Evolutionary conservation across 75 land plant genomes (phyloP), one percentile per base, ranked within the genome.

Genomic region (Cryptomeria japonica): DNA sequence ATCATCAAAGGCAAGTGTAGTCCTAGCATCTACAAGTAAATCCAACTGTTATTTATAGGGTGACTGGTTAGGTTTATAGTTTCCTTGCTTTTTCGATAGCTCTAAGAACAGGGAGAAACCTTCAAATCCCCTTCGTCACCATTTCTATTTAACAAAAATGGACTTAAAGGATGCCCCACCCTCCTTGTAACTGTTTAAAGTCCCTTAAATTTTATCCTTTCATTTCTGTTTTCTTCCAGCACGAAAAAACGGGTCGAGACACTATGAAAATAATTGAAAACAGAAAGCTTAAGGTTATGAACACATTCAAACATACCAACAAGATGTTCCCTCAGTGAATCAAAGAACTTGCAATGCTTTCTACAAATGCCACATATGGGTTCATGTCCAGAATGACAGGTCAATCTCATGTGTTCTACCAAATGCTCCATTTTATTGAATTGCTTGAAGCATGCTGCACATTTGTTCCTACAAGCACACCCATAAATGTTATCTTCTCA

Each of bases 311-410:
- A 36, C 75, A 34, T 87, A 95, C 98, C 95, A 82, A 86, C 89
- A 75, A 95, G 92, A 89, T 97, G 98, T 80, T 96, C 98, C 73
- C 96, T 90, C 42, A 96, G 83, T n/a, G 95, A 92, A 87, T 95
- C 97, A 80, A 92, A 94, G 73, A 95, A 95, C 77, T 88, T 89
- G 92, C 95, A 96, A 76, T 93, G 96, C 80, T 95, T 96, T 58
- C 87, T 86, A 88, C 98, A 96, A 34, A 90, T 92, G 11, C 87
- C 91, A 87, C 98, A 96, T 80, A 77, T 91, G 16, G 98, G 97
- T 53, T 96, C 93, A 86, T 96, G 98, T 80, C 87, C 88, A 5
- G 98, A 95, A 80, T 96, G 98, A 78, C 90, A 94, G 0, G 95
- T 94, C 37, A 86, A 76, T 77, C 86, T 93, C 95, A 96, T 93